phyloP scores from a whole-genome alignment of 179 eudicot species.

The Silene coronaria region DNA sequence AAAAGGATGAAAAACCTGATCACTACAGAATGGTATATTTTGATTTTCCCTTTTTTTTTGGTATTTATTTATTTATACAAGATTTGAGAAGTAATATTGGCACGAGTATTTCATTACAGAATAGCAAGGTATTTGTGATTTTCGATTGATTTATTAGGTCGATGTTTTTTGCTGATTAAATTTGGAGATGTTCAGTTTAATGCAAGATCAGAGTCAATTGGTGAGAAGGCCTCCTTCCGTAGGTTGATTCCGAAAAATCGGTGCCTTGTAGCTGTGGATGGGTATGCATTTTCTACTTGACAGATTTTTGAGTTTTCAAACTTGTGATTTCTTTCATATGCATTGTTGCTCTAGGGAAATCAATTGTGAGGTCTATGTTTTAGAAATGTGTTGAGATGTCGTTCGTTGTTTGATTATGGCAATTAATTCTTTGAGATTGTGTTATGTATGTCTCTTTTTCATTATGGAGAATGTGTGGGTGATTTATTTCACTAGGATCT shows the following conservation, averaged over 20 bases:
- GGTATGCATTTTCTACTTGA: conserved; percentile 40
- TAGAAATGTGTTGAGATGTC: neutral
- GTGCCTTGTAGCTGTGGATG: conserved; percentile 82
- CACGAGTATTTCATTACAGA: too few relatives aligned
- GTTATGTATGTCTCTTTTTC: neutral
- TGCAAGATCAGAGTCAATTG: conserved; percentile 84
- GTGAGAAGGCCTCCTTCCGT: conserved; percentile 87
- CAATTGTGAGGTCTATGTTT: neutral
- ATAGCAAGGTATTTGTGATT: neutral
- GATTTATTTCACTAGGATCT: neutral
- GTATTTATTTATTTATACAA: too few relatives aligned
- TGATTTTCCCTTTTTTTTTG: neutral
- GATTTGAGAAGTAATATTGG: neutral
- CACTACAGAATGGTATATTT: conserved; percentile 74
- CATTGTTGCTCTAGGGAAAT: neutral
- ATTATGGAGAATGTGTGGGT: neutral
- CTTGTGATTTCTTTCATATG: neutral
- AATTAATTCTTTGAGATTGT: neutral
- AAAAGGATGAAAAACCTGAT: conserved; percentile 80
- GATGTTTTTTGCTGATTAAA: neutral
- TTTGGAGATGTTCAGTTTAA: conserved; percentile 51
- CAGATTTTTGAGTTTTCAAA: neutral
- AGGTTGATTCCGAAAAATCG: conserved; percentile 82
- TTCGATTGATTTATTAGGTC: neutral
- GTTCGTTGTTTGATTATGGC: neutral